These are phyloP conservation scores for Leptomonas seymouri DNA, from an alignment of 208 protist species.

Conservation along the genomic window DNA sequence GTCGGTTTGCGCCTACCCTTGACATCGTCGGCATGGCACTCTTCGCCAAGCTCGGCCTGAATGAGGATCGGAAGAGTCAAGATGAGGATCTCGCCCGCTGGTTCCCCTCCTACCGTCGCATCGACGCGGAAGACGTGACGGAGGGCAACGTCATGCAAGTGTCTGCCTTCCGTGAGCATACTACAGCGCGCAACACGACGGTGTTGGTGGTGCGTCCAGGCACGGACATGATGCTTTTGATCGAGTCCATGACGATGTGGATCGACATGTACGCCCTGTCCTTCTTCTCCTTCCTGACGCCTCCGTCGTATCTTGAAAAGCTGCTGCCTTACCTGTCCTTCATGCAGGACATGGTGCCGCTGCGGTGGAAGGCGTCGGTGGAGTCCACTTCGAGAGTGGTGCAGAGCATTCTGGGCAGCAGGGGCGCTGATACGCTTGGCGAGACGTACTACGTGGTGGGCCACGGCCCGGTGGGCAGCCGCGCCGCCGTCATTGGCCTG, in stretches of 20 bases:
- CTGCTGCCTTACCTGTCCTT: conserved; percentile 51
- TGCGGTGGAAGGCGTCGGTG: conserved; percentile 42
- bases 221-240: conserved; percentile 34
- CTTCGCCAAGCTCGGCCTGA: conserved; percentile 65
- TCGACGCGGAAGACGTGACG: conserved; percentile 1
- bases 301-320: conserved; percentile 30
- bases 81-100: conserved; percentile 45
- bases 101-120: conserved; percentile 53
- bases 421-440: not conserved
- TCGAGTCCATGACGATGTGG: conserved; percentile 63
- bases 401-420: not conserved
- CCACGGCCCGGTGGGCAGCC: conserved; percentile 28
- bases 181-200: conserved; percentile 30
- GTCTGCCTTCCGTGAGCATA: conserved; percentile 37
- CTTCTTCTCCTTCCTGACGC: conserved; percentile 61
- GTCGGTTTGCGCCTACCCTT: conserved; percentile 35
- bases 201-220: conserved; percentile 48
- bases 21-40: conserved; percentile 63
- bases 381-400: not conserved
- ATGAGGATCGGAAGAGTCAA: conserved; percentile 28
- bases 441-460: conserved; percentile 42
- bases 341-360: conserved; percentile 39
- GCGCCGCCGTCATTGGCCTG: conserved; percentile 30
- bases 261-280: conserved; percentile 52
- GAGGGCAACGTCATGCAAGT: conserved; percentile 29